These are phyloP conservation scores for Thermothielavioides terrestris DNA, from an alignment of 495 filamentous ascomycete species.

Conservation along the genomic window DNA sequence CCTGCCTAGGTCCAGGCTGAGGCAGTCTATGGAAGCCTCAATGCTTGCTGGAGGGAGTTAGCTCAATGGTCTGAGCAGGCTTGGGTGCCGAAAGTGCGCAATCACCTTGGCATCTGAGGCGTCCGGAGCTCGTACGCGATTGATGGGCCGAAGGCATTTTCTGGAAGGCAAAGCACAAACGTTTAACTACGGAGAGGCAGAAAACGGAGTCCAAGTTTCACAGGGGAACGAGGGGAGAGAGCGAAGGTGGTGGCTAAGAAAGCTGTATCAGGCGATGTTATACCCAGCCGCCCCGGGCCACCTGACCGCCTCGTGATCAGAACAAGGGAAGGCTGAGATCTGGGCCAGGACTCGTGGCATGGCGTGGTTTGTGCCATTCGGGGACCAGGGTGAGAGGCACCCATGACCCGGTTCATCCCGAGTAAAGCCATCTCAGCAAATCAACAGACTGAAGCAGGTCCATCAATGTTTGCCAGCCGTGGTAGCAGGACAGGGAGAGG, in stretches of 20 bases:
- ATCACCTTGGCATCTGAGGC: slow-evolving; percentile 6
- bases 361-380: not conserved
- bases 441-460: not conserved
- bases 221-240: not conserved
- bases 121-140: not conserved
- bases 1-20: slow-evolving; percentile 12
- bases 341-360: slow-evolving; percentile 2
- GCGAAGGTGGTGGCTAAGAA: too few relatives aligned
- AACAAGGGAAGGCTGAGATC: not conserved
- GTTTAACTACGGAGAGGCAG: not conserved
- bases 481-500: not conserved
- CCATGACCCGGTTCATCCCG: not conserved
- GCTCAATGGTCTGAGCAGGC: not conserved
- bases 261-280: not conserved
- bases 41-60: slow-evolving; percentile 16
- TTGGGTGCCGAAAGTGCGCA: not conserved
- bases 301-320: not conserved
- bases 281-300: not conserved
- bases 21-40: slow-evolving; percentile 11
- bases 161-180: not conserved
- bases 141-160: not conserved
- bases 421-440: not conserved
- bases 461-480: not conserved
- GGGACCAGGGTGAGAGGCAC: not conserved
- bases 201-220: not conserved